These are phyloP conservation scores for Hymenoscyphus fraxineus DNA, from an alignment of 2,329 filamentous ascomycete genomes.

Conservation along the genomic window DNA sequence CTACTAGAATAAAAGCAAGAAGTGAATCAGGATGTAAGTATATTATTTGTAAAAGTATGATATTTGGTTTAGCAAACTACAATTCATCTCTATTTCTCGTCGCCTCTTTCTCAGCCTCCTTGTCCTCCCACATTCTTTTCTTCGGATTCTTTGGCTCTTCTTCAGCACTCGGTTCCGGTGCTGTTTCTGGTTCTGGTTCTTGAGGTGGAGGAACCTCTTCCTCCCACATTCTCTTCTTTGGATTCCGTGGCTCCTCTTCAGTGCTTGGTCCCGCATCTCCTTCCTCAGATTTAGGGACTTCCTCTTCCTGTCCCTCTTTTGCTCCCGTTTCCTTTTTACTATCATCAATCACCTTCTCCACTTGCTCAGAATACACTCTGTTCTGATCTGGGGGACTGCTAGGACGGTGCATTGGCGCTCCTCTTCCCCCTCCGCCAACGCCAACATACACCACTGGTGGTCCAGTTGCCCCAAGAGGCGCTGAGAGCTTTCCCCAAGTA, in stretches of 20 bases:
- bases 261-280: background rate
- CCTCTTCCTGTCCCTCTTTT: conserved; percentile 34
- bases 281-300: conserved; percentile 23
- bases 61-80: conserved; percentile 13
- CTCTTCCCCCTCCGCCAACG: conserved; percentile 39
- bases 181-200: too few relatives aligned
- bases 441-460: conserved; percentile 40
- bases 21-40: background rate
- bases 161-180: conserved; percentile 11
- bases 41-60: background rate
- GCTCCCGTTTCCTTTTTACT: conserved; percentile 28
- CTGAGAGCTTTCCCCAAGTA: conserved; percentile 19
- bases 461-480: conserved; percentile 12
- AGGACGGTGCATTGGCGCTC: conserved; percentile 21
- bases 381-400: conserved; percentile 13
- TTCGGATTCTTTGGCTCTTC: conserved; percentile 46
- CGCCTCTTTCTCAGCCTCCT: conserved; percentile 34
- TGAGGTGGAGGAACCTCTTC: conserved; percentile 35
- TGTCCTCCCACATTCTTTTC: conserved; percentile 57
- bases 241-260: conserved; percentile 40
- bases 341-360: conserved; percentile 52
- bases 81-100: conserved; percentile 34
- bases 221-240: conserved; percentile 61
- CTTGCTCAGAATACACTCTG: conserved; percentile 46
- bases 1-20: background rate